Conservation (phyloP, 129 eudicot species). For the Lonicera japonica region DNA sequence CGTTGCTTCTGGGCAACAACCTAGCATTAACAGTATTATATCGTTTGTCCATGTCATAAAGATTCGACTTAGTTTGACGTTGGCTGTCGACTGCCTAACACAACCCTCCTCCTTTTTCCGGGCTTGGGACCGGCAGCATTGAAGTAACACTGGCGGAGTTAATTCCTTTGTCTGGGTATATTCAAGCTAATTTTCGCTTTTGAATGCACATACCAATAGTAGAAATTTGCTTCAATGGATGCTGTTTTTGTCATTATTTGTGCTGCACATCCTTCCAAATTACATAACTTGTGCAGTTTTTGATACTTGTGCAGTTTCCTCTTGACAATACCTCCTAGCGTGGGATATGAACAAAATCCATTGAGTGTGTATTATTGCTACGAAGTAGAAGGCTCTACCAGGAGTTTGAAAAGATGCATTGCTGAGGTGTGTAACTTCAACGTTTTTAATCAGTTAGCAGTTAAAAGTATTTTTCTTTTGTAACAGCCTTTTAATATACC, state of each 20-base stretch:
- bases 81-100: no score
- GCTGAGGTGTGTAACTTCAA: conserved; percentile 64
- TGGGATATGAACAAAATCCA: conserved; percentile 93
- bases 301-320: conserved; percentile 48
- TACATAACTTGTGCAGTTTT: not conserved
- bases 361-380: conserved; percentile 88
- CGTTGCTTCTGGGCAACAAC: no score
- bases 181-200: conserved; percentile 1
- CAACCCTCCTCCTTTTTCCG: no score
- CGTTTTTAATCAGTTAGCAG: not conserved
- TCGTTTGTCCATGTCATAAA: no score
- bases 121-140: no score
- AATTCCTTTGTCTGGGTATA: not conserved
- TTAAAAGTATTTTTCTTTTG: not conserved
- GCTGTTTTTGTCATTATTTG: no score
- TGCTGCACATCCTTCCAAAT: no score
- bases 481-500: not conserved
- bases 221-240: no score
- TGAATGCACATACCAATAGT: no score
- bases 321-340: conserved; percentile 92
- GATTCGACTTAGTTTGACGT: no score
- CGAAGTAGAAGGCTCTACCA: conserved; percentile 44
- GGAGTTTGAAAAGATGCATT: conserved; percentile 61
- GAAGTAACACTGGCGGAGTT: no score
- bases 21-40: no score